A percentile compares a stretch with the other conserved stretches of the same genome.
These are phyloP conservation scores for Emmonsiellopsis sp. DNA, from an alignment of 2,329 filamentous ascomycete genomes.

Conservation along the genomic window DNA sequence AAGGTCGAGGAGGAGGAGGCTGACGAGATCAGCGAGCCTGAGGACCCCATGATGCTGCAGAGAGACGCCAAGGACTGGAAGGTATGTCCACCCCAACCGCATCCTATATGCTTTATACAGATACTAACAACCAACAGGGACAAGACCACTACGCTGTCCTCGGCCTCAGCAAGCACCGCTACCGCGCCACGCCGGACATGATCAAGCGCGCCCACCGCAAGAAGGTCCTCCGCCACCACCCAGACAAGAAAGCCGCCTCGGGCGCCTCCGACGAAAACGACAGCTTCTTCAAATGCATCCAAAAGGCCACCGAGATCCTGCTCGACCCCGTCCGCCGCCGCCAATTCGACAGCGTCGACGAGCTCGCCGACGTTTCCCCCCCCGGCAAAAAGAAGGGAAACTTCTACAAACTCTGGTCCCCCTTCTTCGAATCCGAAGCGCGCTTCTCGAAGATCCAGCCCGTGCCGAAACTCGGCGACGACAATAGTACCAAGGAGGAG, in stretches of 20 bases:
- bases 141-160: constrained; percentile 99
- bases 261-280: constrained; percentile 79
- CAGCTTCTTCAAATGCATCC: constrained; percentile 99
- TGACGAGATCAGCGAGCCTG: constrained; percentile 84
- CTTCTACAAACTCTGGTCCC: constrained; percentile 91
- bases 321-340: constrained; percentile 84
- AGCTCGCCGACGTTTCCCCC: constrained; percentile 82
- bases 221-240: constrained; percentile 98
- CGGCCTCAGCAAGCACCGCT: constrained; percentile 84
- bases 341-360: constrained; percentile 95
- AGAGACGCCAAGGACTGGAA: constrained; percentile 99
- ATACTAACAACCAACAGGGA: constrained; percentile 39
- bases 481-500: constrained; percentile 74
- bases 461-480: constrained; percentile 76
- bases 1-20: constrained; percentile 87
- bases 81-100: constrained; percentile 42
- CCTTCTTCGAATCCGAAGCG: constrained; percentile 81
- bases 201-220: constrained; percentile 99
- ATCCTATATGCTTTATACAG: neutral
- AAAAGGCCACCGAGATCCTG: constrained; percentile 91
- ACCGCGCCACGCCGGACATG: constrained; percentile 88
- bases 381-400: constrained; percentile 81
- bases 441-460: constrained; percentile 89
- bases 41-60: constrained; percentile 85
- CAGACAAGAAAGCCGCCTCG: constrained; percentile 93